Conservation (phyloP, 805 yeast species). For the Trichomonascus vanleenenianus region DNA sequence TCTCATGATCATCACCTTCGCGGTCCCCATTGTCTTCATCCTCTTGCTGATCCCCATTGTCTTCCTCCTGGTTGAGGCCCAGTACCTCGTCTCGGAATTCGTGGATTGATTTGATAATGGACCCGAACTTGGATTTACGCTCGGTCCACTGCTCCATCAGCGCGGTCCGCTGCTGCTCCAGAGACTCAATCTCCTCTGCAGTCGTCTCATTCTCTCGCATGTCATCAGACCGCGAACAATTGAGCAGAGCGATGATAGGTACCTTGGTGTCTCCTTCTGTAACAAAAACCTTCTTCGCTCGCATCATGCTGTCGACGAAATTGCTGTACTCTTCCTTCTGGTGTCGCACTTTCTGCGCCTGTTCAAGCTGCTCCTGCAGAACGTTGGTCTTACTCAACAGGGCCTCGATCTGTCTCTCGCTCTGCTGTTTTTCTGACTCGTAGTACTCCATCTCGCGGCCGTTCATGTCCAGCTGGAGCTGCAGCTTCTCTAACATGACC, state of each 20-base stretch:
- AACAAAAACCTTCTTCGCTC: conserved; percentile 14
- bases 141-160: conserved; percentile 17
- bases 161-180: conserved; percentile 14
- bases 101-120: conserved; percentile 17
- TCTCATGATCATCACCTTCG: not conserved
- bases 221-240: conserved; percentile 19
- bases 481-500: conserved; percentile 13
- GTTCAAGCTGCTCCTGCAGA: conserved; percentile 12
- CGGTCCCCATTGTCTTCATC: not conserved
- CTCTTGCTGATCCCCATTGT: conserved; percentile 4
- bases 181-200: conserved; percentile 19
- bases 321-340: conserved; percentile 21
- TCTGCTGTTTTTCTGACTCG: conserved; percentile 13
- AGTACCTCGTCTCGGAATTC: conserved; percentile 18
- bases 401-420: conserved; percentile 7
- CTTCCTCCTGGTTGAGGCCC: conserved; percentile 9
- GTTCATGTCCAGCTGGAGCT: conserved; percentile 18
- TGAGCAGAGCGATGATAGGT: conserved; percentile 17
- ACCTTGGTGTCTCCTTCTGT: conserved; percentile 3
- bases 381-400: conserved; percentile 13
- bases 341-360: conserved; percentile 15
- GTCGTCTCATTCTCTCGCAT: conserved; percentile 12
- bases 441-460: conserved; percentile 16
- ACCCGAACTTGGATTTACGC: conserved; percentile 17
- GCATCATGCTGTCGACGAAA: conserved; percentile 16